A percentile compares a stretch with the other conserved stretches of the same genome.
phyloP scores from a whole-genome alignment of 2,329 filamentous ascomycete genomes.

The Whalleya microplaca region DNA sequence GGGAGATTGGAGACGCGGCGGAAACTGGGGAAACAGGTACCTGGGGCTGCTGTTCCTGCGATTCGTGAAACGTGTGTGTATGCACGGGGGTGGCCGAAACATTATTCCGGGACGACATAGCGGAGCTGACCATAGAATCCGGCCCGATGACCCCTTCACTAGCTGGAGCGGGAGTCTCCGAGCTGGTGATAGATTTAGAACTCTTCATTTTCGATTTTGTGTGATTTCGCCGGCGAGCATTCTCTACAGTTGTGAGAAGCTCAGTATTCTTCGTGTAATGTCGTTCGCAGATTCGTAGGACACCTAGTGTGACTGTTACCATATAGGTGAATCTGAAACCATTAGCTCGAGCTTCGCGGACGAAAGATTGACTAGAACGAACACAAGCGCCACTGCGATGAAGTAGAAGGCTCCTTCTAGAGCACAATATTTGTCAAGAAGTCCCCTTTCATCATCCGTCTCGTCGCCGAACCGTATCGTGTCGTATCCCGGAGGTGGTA shows the following conservation, averaged over 20 bases:
- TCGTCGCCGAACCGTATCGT: constrained; percentile 40
- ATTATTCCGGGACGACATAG: constrained; percentile 9
- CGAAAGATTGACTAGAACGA: constrained; percentile 7
- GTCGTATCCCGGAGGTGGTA: constrained; percentile 28
- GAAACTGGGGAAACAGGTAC: constrained; percentile 24
- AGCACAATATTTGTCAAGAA: constrained; percentile 24
- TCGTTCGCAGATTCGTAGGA: constrained; percentile 37
- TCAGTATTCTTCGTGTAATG: constrained; percentile 32
- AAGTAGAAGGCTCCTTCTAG: constrained; percentile 40
- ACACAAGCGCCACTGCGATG: constrained; percentile 38
- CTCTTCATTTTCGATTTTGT: constrained; percentile 10
- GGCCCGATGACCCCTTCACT: constrained; percentile 15
- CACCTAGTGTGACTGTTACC: constrained; percentile 34
- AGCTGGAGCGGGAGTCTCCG: not conserved
- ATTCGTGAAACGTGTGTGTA: not conserved
- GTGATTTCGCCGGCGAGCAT: constrained; percentile 15
- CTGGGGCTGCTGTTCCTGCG: constrained; percentile 7
- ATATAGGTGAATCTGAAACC: constrained; percentile 34
- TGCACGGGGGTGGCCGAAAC: constrained; percentile 4
- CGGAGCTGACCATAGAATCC: constrained; percentile 1
- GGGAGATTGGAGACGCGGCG: constrained; percentile 16
- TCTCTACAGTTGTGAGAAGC: constrained; percentile 26
- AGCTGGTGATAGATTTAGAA: constrained; percentile 1
- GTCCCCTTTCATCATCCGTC: constrained; percentile 19
- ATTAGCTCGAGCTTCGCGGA: constrained; percentile 8